Base-by-base conservation (phyloP, 331 rosid species). In the Quercus tomentella region DNA sequence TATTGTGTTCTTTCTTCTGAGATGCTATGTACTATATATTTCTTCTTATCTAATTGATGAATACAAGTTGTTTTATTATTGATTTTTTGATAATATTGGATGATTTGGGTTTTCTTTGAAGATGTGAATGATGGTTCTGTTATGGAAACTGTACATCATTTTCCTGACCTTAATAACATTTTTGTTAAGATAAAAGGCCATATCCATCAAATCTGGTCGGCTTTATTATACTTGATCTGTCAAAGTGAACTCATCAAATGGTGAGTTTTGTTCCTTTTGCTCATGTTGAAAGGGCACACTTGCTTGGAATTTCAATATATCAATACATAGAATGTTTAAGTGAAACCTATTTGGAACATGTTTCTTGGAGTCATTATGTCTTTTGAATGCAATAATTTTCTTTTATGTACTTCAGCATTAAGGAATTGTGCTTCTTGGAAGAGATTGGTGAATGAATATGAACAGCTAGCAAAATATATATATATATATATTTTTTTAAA, bases 391-490 rank as follows among this genome's bases (percentile, higher is more conserved):
- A 28, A 30, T 30, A 28, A 23, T 11, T 23, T 60, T 23, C 4
- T 11, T 23, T n/a, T 20, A 6, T 23, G 8, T 10, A 11, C 15
- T 60, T 60, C 15, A 45, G 52, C 16, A 0, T 11, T 9, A 45
- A 45, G 52, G 16, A 45, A 2, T 28, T 28, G 14, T 70, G 33
- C 28, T 11, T 28, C 10, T 30, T 2, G 55, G 35, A n/a, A 83
- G 91, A 88, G 89, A 86, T 74, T 89, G 86, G 87, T 81, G 61
- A 92, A 89, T 89, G 97, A 93, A 83, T 93, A 96, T 28, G 92
- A 96, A 80, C 94, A 82, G 83, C 90, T 96, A 31, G 96, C 93
- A 35, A n/a, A n/a, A n/a, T n/a, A n/a, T n/a, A n/a, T n/a, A n/a
- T n/a, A n/a, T n/a, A n/a, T n/a, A 86, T 91, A 7, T 35, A 1